Base-by-base conservation (phyloP, 2,329 filamentous ascomycete genomes). In the Plectosphaerella cucumerina region DNA sequence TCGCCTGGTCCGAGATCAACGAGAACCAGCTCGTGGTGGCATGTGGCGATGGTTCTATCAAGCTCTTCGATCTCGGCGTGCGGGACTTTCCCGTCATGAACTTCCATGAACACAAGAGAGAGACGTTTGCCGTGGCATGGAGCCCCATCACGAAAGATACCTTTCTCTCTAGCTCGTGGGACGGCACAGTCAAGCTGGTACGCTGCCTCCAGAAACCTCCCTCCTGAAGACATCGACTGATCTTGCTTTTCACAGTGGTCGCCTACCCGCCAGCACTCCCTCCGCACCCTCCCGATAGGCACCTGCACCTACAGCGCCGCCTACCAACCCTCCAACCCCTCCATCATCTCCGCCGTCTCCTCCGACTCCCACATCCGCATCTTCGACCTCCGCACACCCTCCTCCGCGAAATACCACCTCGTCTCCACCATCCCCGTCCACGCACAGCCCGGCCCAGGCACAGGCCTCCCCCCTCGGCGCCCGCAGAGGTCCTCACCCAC, bases 1-100 rank as follows among this genome's bases (percentile, higher is more conserved):
- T 94, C 49, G 82, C 92, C 22, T 97, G 94, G 91, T 96, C 91
- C 17, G 94, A 99, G 74, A 83, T 90, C 59, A 92, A 99, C 74
- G 93, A 97, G 73, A 96, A 94, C 70, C 94, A 99, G 73, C 76
- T 97, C 48, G 80, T 96, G 18, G 86, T 87, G 1, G 92, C 91
- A 1, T 92, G 89, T 59, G 94, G 94, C 57, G 94, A 99, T 72
- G 94, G 94, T 50, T 93, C 89, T 50, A 81, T 99, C 63, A 97
- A 97, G 73, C 82, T 99, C 44, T 99, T 94, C 69, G 94, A 99
- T 70, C 81, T 92, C 31, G 82, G 80, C 4, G 79, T 95, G 33
- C 77, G 86, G 59, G 81, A 92, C 42, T 97, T 94, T 64, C 94
- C 94, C 9, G 81, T 99, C 50, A 89, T 90, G 71, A 90, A 87